Evolutionary conservation across 2,329 filamentous ascomycete genomes (phyloP).

Genomic region (Sporothrix mexicana): DNA sequence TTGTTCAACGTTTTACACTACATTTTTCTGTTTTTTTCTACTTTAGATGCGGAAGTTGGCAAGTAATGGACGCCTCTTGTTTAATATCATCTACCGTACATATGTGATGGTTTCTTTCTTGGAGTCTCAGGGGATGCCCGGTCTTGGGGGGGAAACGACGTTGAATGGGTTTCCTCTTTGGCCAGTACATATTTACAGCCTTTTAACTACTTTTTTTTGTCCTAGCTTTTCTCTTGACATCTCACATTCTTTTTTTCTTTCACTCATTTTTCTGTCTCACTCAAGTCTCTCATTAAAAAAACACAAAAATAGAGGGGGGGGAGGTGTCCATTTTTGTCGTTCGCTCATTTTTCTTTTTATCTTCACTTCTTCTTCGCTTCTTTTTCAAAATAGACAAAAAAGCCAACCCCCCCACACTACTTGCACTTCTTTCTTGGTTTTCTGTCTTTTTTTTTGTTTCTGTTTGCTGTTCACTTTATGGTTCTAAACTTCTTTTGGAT

Average conservation of each 20-base stretch:
- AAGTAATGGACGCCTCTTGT: neutral
- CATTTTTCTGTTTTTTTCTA: neutral
- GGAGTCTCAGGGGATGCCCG: neutral
- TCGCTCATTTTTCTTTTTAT: neutral
- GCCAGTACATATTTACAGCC: constrained; percentile 23
- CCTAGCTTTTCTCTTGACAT: constrained; percentile 8
- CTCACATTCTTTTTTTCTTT: neutral
- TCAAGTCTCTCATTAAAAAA: neutral
- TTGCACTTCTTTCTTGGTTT: neutral
- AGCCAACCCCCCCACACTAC: neutral
- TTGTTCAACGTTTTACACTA: neutral
- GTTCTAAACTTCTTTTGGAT: neutral
- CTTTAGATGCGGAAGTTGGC: neutral
- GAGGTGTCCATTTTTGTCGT: neutral
- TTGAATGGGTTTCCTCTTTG: neutral
- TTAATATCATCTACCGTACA: constrained; percentile 15
- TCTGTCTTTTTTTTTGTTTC: neutral
- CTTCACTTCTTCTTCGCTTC: constrained; percentile 14
- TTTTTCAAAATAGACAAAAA: constrained; percentile 24
- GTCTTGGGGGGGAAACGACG: neutral
- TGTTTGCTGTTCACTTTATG: neutral
- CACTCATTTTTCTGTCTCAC: neutral
- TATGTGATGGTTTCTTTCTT: constrained; percentile 1
- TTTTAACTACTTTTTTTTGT: constrained; percentile 13
- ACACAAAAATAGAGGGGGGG: neutral